A percentile compares a stretch with the other conserved stretches of the same genome.
These are phyloP conservation scores for Lavandula angustifolia DNA, from an alignment of 257 asterid species.

Conservation along the genomic window DNA sequence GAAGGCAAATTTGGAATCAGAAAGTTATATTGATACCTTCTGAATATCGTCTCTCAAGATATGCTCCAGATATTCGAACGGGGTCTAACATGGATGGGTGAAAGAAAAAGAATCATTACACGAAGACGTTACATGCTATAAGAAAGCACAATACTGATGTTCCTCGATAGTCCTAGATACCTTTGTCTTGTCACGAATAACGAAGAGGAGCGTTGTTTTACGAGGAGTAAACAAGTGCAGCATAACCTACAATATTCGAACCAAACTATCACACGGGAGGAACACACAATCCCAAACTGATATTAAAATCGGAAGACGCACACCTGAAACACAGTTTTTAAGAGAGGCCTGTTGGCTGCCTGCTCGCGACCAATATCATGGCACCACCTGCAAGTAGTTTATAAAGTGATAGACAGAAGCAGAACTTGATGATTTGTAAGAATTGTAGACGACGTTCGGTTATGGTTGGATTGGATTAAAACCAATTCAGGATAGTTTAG, in stretches of 20 bases:
- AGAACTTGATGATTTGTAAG: neutral
- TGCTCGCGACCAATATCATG: conserved; percentile 96
- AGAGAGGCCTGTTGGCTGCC: conserved; percentile 84
- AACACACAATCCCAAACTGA: neutral
- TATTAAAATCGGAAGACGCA: neutral
- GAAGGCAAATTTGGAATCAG: neutral
- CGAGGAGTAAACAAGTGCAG: conserved; percentile 53
- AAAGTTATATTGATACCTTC: conserved; percentile 46
- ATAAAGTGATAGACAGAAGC: neutral
- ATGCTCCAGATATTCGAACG: conserved; percentile 58
- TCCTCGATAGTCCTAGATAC: conserved; percentile 32
- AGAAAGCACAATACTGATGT: conserved; percentile 19
- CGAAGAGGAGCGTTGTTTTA: conserved; percentile 56
- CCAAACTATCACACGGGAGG: conserved; percentile 11
- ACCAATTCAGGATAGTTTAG: neutral
- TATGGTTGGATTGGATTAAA: neutral
- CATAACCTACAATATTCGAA: conserved; percentile 45
- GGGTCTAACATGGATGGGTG: conserved; percentile 54
- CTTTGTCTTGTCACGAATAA: conserved; percentile 63
- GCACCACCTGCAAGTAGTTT: conserved; percentile 66
- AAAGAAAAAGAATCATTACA: conserved; percentile 18
- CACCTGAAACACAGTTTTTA: conserved; percentile 91
- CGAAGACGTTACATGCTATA: conserved; percentile 8
- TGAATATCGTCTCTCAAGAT: conserved; percentile 85
- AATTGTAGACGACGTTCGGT: neutral